These are phyloP conservation scores for Mrakia hoshinonis DNA, from an alignment of 768 basidiomycete species.

Conservation along the genomic window DNA sequence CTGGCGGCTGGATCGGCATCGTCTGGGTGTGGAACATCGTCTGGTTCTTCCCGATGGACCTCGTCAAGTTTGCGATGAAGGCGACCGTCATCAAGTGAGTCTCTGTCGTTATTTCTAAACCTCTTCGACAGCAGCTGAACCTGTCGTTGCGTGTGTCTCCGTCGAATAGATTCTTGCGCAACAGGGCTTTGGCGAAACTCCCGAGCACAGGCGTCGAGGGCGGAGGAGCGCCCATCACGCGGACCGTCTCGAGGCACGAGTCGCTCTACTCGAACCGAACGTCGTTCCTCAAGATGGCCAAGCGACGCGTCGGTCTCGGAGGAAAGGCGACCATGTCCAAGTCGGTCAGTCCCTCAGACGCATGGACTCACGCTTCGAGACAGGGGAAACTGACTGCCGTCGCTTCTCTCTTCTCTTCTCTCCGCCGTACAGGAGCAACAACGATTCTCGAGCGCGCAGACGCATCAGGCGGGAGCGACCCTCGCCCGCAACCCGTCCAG, in stretches of 20 bases:
- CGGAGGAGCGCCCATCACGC: constrained; percentile 61
- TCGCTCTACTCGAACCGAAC: constrained; percentile 92
- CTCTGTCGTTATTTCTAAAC: neutral
- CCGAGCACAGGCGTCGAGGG: neutral
- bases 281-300: constrained; percentile 74
- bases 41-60: constrained; percentile 84
- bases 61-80: constrained; percentile 95
- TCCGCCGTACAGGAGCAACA: no score
- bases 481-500: constrained; percentile 42
- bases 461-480: constrained; percentile 59
- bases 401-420: no score
- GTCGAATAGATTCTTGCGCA: neutral
- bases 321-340: constrained; percentile 43
- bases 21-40: constrained; percentile 78
- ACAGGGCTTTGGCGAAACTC: neutral
- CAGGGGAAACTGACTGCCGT: no score
- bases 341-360: no score
- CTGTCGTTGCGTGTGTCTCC: neutral
- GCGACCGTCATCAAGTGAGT: constrained; percentile 44
- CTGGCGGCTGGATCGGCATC: constrained; percentile 94
- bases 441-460: constrained; percentile 31
- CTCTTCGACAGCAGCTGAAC: neutral
- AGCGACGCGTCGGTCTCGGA: constrained; percentile 66
- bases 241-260: constrained; percentile 87
- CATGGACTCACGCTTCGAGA: no score